A percentile compares a stretch with the other conserved stretches of the same genome.
Evolutionary conservation across 1,139 yeast genomes (phyloP).

Genomic region (Nakaseomyces uthaithaninus): DNA sequence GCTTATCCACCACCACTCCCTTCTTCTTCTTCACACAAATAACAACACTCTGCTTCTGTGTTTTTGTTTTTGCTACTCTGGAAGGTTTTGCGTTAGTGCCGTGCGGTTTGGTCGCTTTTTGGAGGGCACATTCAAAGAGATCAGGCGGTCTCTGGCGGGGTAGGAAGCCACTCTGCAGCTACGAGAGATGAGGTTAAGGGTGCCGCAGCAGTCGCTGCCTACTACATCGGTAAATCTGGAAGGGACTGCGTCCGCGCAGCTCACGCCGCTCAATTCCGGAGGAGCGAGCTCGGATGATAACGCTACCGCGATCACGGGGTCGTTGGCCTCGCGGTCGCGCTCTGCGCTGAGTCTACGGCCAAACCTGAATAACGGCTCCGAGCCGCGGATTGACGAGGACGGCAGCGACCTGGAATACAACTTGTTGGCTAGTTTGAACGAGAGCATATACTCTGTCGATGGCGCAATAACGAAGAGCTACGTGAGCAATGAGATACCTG

Average conservation of each 20-base stretch:
- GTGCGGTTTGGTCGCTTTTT: no score
- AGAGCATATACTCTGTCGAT: constrained; percentile 20
- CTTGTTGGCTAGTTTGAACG: constrained; percentile 16
- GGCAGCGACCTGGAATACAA: constrained; percentile 6
- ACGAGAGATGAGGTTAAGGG: not conserved
- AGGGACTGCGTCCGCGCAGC: not conserved
- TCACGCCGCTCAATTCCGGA: not conserved
- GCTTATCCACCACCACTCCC: no score
- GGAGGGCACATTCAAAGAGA: no score
- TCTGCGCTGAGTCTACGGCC: constrained; percentile 1
- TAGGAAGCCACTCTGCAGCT: no score
- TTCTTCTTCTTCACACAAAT: no score
- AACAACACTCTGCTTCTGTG: no score
- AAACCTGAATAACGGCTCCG: not conserved
- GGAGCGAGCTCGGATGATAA: not conserved
- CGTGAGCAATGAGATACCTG: constrained; percentile 26
- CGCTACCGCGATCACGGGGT: not conserved
- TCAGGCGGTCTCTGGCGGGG: no score
- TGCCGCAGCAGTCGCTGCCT: constrained; percentile 27
- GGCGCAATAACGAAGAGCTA: constrained; percentile 10
- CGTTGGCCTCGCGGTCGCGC: not conserved
- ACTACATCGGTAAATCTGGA: constrained; percentile 35
- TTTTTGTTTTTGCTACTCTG: no score
- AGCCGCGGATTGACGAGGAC: not conserved
- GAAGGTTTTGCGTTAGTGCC: no score